Conservation (phyloP, 306 rosid species). For the Crataegus laevigata region DNA sequence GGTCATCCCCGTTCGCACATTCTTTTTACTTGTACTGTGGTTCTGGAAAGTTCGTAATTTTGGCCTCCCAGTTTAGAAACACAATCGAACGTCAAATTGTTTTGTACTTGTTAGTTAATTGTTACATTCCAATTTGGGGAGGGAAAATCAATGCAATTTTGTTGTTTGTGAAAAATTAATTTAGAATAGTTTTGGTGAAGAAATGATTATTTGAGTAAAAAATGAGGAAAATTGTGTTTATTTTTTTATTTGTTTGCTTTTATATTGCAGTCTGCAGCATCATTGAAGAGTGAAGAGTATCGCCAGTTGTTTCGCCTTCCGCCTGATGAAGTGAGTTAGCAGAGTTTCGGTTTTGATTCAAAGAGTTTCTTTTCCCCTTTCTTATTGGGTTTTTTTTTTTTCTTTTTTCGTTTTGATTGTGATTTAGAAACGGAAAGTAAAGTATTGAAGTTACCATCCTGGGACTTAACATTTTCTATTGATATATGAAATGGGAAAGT, state of each 20-base stretch:
- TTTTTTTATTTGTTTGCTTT: not conserved
- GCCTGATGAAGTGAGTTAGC: constrained; percentile 64
- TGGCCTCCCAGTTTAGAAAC: not conserved
- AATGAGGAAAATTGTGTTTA: not conserved
- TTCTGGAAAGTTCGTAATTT: not conserved
- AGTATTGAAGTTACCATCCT: not conserved
- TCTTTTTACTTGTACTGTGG: not conserved
- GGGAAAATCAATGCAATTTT: not conserved
- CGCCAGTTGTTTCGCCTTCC: constrained; percentile 94
- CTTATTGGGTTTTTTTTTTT: not conserved
- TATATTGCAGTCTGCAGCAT: constrained; percentile 34
- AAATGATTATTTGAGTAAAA: not conserved
- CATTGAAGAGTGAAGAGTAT: constrained; percentile 83
- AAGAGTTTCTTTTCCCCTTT: not conserved
- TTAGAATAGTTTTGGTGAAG: not conserved
- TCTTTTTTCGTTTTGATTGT: not conserved
- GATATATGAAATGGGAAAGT: not conserved
- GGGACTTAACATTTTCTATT: not conserved
- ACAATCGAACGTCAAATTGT: not conserved
- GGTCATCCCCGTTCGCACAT: constrained; percentile 30
- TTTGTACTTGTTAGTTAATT: not conserved
- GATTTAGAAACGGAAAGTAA: not conserved
- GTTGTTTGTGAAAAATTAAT: not conserved
- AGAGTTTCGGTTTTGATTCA: constrained; percentile 4
- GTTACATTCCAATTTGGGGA: not conserved